Conservation (phyloP, 345 rosid species). For the Rubroshorea leprosula region DNA sequence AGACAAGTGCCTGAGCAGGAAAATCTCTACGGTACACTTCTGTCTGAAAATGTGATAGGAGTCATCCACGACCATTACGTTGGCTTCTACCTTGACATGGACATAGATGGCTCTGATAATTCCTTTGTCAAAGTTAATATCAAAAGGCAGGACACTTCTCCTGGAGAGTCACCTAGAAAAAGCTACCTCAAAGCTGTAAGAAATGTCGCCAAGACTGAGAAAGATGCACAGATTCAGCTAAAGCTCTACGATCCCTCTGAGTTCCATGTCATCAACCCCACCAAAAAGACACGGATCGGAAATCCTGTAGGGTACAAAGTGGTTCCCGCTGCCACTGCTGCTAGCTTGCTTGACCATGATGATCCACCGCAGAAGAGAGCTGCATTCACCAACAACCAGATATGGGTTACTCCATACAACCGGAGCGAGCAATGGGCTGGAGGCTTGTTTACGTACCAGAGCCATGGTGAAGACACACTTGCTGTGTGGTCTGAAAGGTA, state of each 20-base stretch:
- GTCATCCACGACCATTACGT: slow-evolving; percentile 81
- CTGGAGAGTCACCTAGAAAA: slow-evolving; percentile 59
- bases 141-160: slow-evolving; percentile 45
- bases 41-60: slow-evolving; percentile 75
- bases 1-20: slow-evolving; percentile 41
- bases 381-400: slow-evolving; percentile 84
- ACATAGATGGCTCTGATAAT: slow-evolving; percentile 62
- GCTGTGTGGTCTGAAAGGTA: slow-evolving; percentile 78
- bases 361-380: slow-evolving; percentile 88
- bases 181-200: slow-evolving; percentile 67
- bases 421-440: slow-evolving; percentile 69
- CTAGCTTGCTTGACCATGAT: slow-evolving; percentile 64
- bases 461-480: slow-evolving; percentile 66
- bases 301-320: slow-evolving; percentile 80
- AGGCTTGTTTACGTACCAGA: slow-evolving; percentile 47
- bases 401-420: slow-evolving; percentile 78
- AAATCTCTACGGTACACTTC: slow-evolving; percentile 58
- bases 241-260: slow-evolving; percentile 78
- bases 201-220: slow-evolving; percentile 73
- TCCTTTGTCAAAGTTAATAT: slow-evolving; percentile 72
- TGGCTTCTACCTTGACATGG: slow-evolving; percentile 81
- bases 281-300: slow-evolving; percentile 55
- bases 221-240: slow-evolving; percentile 65
- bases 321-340: slow-evolving; percentile 68
- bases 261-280: slow-evolving; percentile 71